Evolutionary conservation across 441 rosid genomes (phyloP).

Genomic region (Viola pubescens): DNA sequence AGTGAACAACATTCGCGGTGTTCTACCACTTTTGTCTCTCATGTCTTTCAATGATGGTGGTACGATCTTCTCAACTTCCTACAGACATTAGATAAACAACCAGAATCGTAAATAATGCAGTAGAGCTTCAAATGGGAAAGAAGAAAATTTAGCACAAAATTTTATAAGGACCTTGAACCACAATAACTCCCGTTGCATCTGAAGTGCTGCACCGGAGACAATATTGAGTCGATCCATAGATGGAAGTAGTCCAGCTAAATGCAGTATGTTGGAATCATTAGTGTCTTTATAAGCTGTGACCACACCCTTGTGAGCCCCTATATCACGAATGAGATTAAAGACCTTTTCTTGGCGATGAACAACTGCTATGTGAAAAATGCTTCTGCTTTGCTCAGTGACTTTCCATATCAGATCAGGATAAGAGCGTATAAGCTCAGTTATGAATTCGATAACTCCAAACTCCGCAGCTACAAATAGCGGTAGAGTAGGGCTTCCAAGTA

Average conservation of each 20-base stretch:
- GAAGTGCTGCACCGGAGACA: conserved; percentile 38
- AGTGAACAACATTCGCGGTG: conserved; percentile 29
- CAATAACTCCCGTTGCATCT: conserved; percentile 44
- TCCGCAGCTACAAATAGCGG: conserved; percentile 21
- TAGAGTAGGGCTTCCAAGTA: conserved; percentile 13
- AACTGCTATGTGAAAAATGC: conserved; percentile 30
- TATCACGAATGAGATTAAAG: conserved; percentile 25
- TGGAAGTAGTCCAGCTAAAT: conserved; percentile 36
- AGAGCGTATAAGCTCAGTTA: conserved; percentile 13
- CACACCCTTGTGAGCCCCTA: conserved; percentile 24
- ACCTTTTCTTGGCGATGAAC: conserved; percentile 25
- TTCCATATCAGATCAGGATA: conserved; percentile 34
- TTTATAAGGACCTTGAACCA: conserved; percentile 35
- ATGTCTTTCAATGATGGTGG: conserved; percentile 26
- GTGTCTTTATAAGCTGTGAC: conserved; percentile 22
- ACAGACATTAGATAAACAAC: neutral
- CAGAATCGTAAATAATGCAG: neutral
- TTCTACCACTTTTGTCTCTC: conserved; percentile 20
- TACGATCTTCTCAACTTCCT: conserved; percentile 42
- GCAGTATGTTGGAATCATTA: conserved; percentile 27
- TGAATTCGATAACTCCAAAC: conserved; percentile 23
- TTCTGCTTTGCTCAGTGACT: conserved; percentile 23
- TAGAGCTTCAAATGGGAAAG: neutral
- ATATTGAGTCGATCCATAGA: conserved; percentile 27
- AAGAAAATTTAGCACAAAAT: neutral